These are phyloP conservation scores for Juncus effusus DNA, from an alignment of 176 grass and related monocot genomes.

Conservation along the genomic window DNA sequence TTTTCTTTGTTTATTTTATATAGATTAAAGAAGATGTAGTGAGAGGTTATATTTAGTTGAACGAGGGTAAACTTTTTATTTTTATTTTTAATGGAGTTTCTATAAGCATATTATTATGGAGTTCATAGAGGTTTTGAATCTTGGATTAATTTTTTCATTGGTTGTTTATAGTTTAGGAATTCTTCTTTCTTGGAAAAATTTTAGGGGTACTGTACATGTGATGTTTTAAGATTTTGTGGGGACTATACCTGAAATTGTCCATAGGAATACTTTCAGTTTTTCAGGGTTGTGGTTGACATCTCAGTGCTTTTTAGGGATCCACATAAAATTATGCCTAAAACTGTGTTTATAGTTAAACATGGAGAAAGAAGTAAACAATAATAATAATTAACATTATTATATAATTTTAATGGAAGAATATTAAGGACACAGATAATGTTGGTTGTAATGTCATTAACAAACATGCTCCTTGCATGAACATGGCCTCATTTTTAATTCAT, in stretches of 20 bases:
- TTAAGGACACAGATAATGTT: slow-evolving; percentile 13
- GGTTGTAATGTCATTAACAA: slow-evolving; percentile 19
- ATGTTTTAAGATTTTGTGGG: too few species aligned
- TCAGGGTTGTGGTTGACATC: too few species aligned
- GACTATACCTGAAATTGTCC: too few species aligned
- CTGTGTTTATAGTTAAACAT: too few species aligned
- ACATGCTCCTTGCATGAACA: slow-evolving; percentile 22
- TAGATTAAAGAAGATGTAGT: background rate
- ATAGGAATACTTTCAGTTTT: too few species aligned
- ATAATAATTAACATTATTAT: slow-evolving; percentile 4
- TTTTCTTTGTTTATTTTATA: background rate
- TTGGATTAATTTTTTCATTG: slow-evolving; percentile 13
- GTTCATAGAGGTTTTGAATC: background rate
- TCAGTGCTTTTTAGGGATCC: too few species aligned
- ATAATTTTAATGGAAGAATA: slow-evolving; percentile 21
- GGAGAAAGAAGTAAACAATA: too few species aligned
- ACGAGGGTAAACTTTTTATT: too few species aligned
- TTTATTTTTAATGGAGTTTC: too few species aligned
- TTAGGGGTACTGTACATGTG: too few species aligned
- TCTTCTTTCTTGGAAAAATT: background rate
- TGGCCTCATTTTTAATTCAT: background rate
- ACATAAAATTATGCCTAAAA: too few species aligned
- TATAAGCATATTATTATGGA: background rate
- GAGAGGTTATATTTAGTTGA: too few species aligned
- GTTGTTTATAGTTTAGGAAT: background rate